These are phyloP conservation scores for Boletus tomentosulus DNA, from an alignment of 768 basidiomycete species.

Conservation along the genomic window DNA sequence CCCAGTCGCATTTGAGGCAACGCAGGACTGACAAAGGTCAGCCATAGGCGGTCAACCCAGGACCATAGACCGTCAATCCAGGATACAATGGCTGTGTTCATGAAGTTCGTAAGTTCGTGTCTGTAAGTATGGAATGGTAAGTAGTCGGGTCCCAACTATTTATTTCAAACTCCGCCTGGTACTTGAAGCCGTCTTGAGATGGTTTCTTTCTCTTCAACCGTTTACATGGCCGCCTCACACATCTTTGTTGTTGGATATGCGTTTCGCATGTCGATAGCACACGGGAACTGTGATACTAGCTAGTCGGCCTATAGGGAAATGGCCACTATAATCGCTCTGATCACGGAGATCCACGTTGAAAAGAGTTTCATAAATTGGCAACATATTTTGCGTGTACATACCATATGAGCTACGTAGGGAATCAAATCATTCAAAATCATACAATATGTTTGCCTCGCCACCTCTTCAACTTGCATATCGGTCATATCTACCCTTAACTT, in stretches of 20 bases:
- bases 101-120: constrained; percentile 1
- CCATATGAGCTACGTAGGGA: not conserved
- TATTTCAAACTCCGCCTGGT: constrained; percentile 22
- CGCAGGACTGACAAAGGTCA: constrained; percentile 34
- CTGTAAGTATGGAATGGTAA: not conserved
- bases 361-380: constrained; percentile 87
- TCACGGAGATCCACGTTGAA: constrained; percentile 63
- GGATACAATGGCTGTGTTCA: constrained; percentile 5
- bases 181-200: no score
- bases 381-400: constrained; percentile 24
- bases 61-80: constrained; percentile 24
- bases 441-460: not conserved
- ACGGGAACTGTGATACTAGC: constrained; percentile 37
- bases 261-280: constrained; percentile 55
- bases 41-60: constrained; percentile 24
- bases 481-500: constrained; percentile 17
- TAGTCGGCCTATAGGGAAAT: constrained; percentile 47
- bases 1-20: constrained; percentile 60
- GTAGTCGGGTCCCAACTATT: not conserved
- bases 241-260: constrained; percentile 47
- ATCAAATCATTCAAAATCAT: not conserved
- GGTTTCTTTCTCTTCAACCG: constrained; percentile 27
- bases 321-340: constrained; percentile 84
- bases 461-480: not conserved
- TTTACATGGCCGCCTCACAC: constrained; percentile 46